Conservation (phyloP, 345 rosid species). For the Angophora floribunda region DNA sequence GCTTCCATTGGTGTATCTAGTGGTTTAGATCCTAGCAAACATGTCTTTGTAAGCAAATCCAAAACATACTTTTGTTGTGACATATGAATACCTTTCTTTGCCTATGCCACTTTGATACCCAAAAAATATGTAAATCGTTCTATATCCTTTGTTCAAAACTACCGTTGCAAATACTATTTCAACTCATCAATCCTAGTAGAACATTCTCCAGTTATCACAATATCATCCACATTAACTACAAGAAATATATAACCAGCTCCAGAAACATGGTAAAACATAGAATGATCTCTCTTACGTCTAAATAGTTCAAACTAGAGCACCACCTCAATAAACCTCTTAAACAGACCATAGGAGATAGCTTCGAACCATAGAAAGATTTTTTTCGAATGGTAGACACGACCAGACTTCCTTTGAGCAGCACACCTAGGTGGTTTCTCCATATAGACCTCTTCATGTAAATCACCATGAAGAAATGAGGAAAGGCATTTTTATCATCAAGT, state of each 20-base stretch:
- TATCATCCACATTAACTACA: background rate
- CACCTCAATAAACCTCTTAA: background rate
- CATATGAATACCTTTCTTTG: background rate
- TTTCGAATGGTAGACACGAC: background rate
- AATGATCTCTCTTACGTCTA: background rate
- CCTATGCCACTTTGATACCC: background rate
- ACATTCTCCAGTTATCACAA: background rate
- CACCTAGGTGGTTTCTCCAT: background rate
- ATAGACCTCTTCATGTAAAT: background rate
- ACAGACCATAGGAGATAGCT: rapidly evolving
- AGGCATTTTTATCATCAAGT: background rate
- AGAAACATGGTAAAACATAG: background rate
- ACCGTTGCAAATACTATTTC: background rate
- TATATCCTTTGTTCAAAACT: background rate
- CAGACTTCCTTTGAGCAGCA: background rate
- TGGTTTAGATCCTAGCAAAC: background rate
- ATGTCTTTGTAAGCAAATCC: background rate
- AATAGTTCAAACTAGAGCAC: background rate
- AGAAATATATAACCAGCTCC: background rate
- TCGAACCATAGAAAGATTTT: background rate
- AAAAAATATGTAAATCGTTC: background rate
- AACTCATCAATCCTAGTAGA: background rate
- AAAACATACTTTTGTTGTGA: background rate
- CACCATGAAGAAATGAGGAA: background rate
- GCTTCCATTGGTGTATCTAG: background rate